Evolutionary conservation across 768 basidiomycete genomes (phyloP).

Genomic region (Phlebiopsis flavidoalba): DNA sequence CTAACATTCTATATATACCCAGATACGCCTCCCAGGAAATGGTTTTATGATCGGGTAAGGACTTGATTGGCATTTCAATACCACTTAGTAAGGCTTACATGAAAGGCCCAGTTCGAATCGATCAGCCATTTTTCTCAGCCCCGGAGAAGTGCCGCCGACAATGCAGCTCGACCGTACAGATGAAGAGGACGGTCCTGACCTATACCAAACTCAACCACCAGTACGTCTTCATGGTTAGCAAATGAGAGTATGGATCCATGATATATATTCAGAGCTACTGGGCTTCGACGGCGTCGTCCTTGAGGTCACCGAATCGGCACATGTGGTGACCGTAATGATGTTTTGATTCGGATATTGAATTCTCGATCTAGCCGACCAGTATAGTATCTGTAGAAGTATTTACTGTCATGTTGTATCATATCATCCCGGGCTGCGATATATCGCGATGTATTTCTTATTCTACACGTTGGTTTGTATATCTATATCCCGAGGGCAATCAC

Average conservation of each 20-base stretch:
- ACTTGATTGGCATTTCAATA: background rate
- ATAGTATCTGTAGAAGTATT: background rate
- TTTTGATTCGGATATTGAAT: slow-evolving; percentile 29
- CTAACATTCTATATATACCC: background rate
- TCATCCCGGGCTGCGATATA: background rate
- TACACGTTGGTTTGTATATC: background rate
- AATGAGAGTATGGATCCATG: background rate
- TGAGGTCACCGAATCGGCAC: slow-evolving; percentile 74
- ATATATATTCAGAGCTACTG: slow-evolving; percentile 39
- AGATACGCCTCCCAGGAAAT: slow-evolving; percentile 75
- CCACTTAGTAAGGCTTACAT: background rate
- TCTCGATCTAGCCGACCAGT: background rate
- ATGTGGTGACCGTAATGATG: slow-evolving; percentile 68
- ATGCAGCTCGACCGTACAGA: slow-evolving; percentile 80
- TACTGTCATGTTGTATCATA: background rate
- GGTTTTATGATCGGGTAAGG: slow-evolving; percentile 63
- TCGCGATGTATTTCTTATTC: background rate
- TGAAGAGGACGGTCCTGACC: slow-evolving; percentile 65
- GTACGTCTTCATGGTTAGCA: slow-evolving; percentile 37
- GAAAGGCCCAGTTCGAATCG: slow-evolving; percentile 58
- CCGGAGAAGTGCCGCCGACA: slow-evolving; percentile 68
- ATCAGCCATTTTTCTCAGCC: slow-evolving; percentile 75
- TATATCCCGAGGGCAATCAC: slow-evolving; percentile 3
- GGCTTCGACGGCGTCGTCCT: slow-evolving; percentile 81
- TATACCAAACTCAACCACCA: slow-evolving; percentile 62